phyloP scores from a whole-genome alignment of 768 basidiomycete species.

The Tylopilus rubrobrunneus region DNA sequence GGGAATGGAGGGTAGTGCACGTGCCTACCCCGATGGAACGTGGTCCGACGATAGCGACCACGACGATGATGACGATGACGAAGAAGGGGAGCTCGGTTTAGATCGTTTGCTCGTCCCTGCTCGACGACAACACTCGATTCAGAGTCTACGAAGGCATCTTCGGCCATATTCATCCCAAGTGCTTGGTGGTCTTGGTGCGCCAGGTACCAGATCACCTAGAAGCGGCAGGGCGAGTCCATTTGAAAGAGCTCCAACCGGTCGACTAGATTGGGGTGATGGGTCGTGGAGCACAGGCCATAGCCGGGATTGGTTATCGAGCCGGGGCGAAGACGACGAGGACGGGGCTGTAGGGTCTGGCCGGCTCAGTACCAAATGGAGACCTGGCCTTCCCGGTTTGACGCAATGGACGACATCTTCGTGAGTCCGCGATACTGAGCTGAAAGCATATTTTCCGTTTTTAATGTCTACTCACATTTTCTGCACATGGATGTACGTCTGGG shows the following conservation, averaged over 20 bases:
- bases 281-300: constrained; percentile 21
- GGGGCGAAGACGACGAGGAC: constrained; percentile 28
- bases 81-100: constrained; percentile 58
- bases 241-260: constrained; percentile 1
- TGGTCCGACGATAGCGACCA: constrained; percentile 29
- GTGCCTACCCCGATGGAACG: constrained; percentile 9
- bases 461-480: constrained; percentile 8
- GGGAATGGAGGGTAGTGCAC: constrained; percentile 24
- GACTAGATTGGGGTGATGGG: constrained; percentile 16
- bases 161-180: constrained; percentile 20
- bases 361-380: constrained; percentile 26
- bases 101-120: constrained; percentile 66
- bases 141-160: constrained; percentile 64
- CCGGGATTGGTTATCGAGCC: constrained; percentile 26
- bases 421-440: constrained; percentile 1
- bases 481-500: constrained; percentile 13
- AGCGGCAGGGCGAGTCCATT: constrained; percentile 19
- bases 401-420: constrained; percentile 28
- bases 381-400: constrained; percentile 31
- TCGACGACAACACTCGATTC: constrained; percentile 71
- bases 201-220: constrained; percentile 12
- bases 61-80: constrained; percentile 38
- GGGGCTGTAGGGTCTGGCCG: constrained; percentile 20
- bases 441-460: not conserved
- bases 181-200: constrained; percentile 11